Evolutionary conservation across 331 rosid genomes (phyloP).

Genomic region (Malus hybrid): DNA sequence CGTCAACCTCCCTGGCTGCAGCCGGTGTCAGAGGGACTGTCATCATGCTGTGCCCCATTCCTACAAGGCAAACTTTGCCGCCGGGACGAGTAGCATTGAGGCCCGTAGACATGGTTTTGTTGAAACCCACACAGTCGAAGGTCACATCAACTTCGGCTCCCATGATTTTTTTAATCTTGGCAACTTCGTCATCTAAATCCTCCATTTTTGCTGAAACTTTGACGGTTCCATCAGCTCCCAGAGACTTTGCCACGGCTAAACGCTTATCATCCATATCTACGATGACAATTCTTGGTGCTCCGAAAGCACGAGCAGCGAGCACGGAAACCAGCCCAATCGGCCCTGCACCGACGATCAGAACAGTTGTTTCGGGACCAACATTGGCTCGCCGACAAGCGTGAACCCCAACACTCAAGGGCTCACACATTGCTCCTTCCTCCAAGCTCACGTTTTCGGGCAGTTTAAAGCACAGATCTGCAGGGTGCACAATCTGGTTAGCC

Average conservation of each 20-base stretch:
- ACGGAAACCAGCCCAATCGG: slow-evolving; percentile 85
- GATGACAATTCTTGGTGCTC: slow-evolving; percentile 55
- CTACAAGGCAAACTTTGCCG: slow-evolving; percentile 39
- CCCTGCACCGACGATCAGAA: slow-evolving; percentile 82
- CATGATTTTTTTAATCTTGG: slow-evolving; percentile 22
- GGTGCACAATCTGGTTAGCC: slow-evolving; percentile 91
- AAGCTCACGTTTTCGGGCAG: slow-evolving; percentile 76
- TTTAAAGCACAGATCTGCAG: slow-evolving; percentile 72
- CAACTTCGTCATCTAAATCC: slow-evolving; percentile 37
- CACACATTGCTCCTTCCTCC: slow-evolving; percentile 98
- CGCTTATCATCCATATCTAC: slow-evolving; percentile 65
- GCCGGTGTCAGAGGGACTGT: slow-evolving; percentile 34
- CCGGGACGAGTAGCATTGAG: slow-evolving; percentile 33
- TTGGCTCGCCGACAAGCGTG: slow-evolving; percentile 83
- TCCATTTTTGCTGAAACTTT: slow-evolving; percentile 41
- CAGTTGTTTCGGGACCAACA: slow-evolving; percentile 65
- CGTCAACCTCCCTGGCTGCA: slow-evolving; percentile 74
- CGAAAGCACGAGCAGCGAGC: slow-evolving; percentile 75
- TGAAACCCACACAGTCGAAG: slow-evolving; percentile 36
- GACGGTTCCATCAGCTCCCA: slow-evolving; percentile 56
- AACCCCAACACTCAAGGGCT: slow-evolving; percentile 78
- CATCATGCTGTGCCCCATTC: slow-evolving; percentile 23
- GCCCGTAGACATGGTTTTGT: slow-evolving; percentile 38
- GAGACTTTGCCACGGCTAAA: slow-evolving; percentile 62
- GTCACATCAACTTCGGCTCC: slow-evolving; percentile 20